These are phyloP conservation scores for Paratinospora sagittata DNA, from an alignment of 164 flowering plant species.

Conservation along the genomic window DNA sequence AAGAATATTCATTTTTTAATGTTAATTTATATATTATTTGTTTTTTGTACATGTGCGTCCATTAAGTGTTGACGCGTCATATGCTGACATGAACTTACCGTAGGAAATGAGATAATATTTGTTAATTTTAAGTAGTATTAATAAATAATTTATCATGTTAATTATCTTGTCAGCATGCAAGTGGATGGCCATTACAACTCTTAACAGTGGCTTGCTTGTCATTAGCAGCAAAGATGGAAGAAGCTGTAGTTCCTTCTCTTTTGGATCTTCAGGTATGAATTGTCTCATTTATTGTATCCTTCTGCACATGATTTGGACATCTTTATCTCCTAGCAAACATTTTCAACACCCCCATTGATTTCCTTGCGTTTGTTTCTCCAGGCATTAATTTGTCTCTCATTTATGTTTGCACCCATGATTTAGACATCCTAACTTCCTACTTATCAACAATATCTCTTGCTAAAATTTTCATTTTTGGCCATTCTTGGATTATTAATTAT, in stretches of 20 bases:
- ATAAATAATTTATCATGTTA: background rate
- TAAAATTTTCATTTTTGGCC: too few species aligned
- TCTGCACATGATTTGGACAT: too few species aligned
- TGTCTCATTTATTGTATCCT: background rate
- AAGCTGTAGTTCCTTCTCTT: slow-evolving; percentile 78
- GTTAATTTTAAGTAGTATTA: background rate
- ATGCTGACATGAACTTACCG: background rate
- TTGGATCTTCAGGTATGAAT: slow-evolving; percentile 81
- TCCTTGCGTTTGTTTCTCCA: too few species aligned
- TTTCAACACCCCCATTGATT: too few species aligned
- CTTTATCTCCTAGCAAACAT: too few species aligned
- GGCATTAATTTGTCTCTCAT: too few species aligned
- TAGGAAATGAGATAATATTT: background rate
- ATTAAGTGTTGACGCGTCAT: background rate
- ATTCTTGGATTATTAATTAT: background rate
- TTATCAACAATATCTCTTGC: too few species aligned
- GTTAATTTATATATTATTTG: background rate
- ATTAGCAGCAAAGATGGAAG: slow-evolving; percentile 97
- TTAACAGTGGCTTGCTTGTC: slow-evolving; percentile 84
- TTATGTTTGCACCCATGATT: too few species aligned
- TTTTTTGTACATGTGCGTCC: background rate
- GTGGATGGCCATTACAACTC: slow-evolving; percentile 88
- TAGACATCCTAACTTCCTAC: too few species aligned
- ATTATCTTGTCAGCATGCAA: slow-evolving; percentile 45
- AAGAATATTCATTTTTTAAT: background rate